These are phyloP conservation scores for Cyamopsis tetragonoloba DNA, from an alignment of 306 rosid genomes.

Conservation along the genomic window DNA sequence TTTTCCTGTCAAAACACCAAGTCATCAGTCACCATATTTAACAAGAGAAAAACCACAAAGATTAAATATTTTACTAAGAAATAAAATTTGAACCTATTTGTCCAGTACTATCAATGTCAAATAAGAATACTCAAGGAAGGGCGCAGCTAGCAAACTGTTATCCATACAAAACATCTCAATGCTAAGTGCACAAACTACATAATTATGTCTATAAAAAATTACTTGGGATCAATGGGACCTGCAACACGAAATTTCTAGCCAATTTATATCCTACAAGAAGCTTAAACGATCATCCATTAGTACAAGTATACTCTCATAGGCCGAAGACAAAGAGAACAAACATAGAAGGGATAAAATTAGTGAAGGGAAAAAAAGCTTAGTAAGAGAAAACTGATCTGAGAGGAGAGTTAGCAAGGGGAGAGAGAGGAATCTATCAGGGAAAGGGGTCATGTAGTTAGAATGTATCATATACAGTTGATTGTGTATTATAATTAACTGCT, in stretches of 20 bases:
- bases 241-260: neutral
- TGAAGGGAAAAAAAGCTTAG: neutral
- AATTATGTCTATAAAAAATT: neutral
- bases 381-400: neutral
- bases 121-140: too few species aligned
- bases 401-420: neutral
- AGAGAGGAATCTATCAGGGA: neutral
- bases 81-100: neutral
- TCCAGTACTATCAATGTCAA: neutral
- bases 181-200: neutral
- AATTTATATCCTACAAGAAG: neutral
- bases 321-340: neutral
- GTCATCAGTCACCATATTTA: slow-evolving; percentile 17
- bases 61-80: neutral
- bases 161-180: too few species aligned
- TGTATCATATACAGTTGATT: too few species aligned
- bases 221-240: neutral
- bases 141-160: too few species aligned
- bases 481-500: too few species aligned
- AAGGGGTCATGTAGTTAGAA: neutral
- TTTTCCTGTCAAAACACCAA: slow-evolving; percentile 48
- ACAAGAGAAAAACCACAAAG: neutral
- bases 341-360: neutral
- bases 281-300: neutral
- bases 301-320: neutral